phyloP scores from a whole-genome alignment of 2,329 filamentous ascomycete species.

The Didymella lethalis region DNA sequence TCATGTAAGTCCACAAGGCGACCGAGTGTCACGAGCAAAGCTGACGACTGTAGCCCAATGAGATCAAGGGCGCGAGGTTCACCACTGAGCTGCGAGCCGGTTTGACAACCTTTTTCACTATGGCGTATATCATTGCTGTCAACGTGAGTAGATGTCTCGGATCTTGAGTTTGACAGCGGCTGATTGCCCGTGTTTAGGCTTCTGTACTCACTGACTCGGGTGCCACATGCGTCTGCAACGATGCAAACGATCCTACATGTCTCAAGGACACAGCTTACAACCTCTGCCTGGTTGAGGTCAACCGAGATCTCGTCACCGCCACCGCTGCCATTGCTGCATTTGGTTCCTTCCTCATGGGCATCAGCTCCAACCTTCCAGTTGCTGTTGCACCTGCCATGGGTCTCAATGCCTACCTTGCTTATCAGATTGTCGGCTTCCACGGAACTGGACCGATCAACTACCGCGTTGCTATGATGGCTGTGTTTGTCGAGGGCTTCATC shows the following conservation, averaged over 20 bases:
- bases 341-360: conserved; percentile 79
- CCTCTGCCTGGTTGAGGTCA: conserved; percentile 69
- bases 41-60: conserved; percentile 62
- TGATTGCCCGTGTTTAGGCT: conserved; percentile 28
- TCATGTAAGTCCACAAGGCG: conserved; percentile 67
- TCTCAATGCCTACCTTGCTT: conserved; percentile 89
- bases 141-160: conserved; percentile 55
- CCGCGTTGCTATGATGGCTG: conserved; percentile 78
- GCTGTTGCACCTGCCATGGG: conserved; percentile 79
- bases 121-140: conserved; percentile 68
- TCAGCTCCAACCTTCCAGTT: conserved; percentile 81
- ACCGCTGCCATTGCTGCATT: conserved; percentile 86
- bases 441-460: conserved; percentile 74
- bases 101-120: conserved; percentile 70
- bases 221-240: conserved; percentile 77
- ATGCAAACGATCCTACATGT: conserved; percentile 61
- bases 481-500: conserved; percentile 87
- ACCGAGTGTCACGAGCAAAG: conserved; percentile 2
- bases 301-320: conserved; percentile 81
- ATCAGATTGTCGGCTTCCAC: conserved; percentile 79
- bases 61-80: conserved; percentile 78
- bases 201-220: conserved; percentile 75
- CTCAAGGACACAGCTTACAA: conserved; percentile 64
- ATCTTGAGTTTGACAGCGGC: conserved; percentile 36
- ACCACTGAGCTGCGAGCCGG: conserved; percentile 85